Evolutionary conservation across 805 yeast genomes (phyloP).

Genomic region (Zygosaccharomyces bisporus): DNA sequence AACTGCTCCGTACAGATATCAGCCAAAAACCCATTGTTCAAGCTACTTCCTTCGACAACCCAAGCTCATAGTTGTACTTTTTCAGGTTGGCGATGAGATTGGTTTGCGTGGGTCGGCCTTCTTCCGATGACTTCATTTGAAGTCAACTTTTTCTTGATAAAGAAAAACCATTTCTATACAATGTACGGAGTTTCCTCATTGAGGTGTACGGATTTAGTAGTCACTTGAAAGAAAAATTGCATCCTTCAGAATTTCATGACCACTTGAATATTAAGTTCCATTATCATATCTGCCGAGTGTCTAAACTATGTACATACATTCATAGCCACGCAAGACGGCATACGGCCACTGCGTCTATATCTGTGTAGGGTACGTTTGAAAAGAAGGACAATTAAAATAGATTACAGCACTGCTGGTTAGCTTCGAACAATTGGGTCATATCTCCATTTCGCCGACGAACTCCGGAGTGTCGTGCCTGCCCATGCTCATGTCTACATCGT

Average conservation of each 20-base stretch:
- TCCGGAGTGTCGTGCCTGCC: slow-evolving; percentile 36
- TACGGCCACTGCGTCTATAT: background rate
- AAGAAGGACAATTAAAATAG: background rate
- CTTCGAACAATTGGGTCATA: slow-evolving; percentile 19
- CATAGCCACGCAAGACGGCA: background rate
- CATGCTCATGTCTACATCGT: slow-evolving; percentile 25
- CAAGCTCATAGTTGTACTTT: slow-evolving; percentile 2
- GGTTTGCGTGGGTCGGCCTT: slow-evolving; percentile 6
- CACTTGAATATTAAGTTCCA: slow-evolving; percentile 3
- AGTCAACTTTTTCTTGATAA: no score
- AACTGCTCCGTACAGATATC: slow-evolving; percentile 54
- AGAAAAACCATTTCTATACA: background rate
- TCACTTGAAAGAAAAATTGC: background rate
- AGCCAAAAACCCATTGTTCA: background rate
- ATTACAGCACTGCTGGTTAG: background rate
- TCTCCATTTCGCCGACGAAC: slow-evolving; percentile 40
- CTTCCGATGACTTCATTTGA: no score
- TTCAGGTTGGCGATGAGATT: slow-evolving; percentile 4
- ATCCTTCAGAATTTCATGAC: background rate
- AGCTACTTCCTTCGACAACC: background rate
- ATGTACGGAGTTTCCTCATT: background rate
- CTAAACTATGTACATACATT: slow-evolving; percentile 3
- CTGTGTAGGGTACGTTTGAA: background rate
- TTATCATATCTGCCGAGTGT: slow-evolving; percentile 3
- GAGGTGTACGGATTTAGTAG: background rate